These are phyloP conservation scores for Argentina anserina DNA, from an alignment of 306 rosid genomes.

Conservation along the genomic window DNA sequence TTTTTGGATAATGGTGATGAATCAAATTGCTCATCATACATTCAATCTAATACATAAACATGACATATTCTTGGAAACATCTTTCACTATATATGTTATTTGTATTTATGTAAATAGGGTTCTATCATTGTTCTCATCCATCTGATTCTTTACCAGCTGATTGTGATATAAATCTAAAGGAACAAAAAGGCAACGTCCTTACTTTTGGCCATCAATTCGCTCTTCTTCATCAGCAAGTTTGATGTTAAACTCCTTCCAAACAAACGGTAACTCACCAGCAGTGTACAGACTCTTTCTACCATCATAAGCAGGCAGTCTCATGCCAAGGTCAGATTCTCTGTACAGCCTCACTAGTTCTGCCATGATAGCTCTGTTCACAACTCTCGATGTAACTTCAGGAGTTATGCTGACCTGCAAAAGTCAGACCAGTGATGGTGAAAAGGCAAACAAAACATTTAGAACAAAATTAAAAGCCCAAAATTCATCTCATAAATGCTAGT, in stretches of 20 bases:
- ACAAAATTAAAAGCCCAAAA: conserved; percentile 40
- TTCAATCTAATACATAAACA: not conserved
- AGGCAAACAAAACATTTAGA: conserved; percentile 45
- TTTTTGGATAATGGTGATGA: not conserved
- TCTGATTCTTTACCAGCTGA: not conserved
- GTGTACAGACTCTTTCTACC: conserved; percentile 95
- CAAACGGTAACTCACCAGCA: conserved; percentile 94
- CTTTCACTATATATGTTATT: not conserved
- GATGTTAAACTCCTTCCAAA: conserved; percentile 77
- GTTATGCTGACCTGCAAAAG: conserved; percentile 70
- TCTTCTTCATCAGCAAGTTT: conserved; percentile 74
- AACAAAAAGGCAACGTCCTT: conserved; percentile 26
- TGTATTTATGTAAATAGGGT: not conserved
- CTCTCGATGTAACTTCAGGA: conserved; percentile 87
- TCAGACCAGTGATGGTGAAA: conserved; percentile 32
- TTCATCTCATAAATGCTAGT: conserved; percentile 45
- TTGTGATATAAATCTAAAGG: not conserved
- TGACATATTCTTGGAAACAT: not conserved
- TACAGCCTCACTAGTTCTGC: conserved; percentile 86
- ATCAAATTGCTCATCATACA: not conserved
- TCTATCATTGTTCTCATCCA: not conserved
- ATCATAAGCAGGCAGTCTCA: conserved; percentile 96
- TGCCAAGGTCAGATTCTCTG: conserved; percentile 81
- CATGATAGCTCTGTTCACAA: conserved; percentile 80
- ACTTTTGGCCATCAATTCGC: conserved; percentile 72